phyloP scores from a whole-genome alignment of 352 stramenopile genomes.

The Globisporangium barbulae region DNA sequence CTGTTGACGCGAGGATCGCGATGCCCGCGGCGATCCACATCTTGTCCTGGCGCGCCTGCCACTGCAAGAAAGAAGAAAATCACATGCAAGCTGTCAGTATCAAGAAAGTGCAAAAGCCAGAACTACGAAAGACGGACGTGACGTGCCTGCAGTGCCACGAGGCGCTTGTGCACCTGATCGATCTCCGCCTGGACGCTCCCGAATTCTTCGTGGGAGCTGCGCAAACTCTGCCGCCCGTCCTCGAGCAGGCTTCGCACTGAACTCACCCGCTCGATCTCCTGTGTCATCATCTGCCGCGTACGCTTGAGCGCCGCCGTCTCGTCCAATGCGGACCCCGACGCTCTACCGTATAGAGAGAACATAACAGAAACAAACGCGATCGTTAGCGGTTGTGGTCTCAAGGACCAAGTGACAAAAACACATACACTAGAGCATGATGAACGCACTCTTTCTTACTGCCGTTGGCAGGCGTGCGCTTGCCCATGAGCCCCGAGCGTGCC shows the following conservation, averaged over 20 bases:
- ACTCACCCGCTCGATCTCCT: conserved; percentile 68
- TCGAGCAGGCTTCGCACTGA: conserved; percentile 69
- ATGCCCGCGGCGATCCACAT: conserved; percentile 78
- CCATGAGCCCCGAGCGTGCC: conserved; percentile 43
- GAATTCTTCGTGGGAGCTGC: conserved; percentile 64
- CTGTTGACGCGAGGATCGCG: conserved; percentile 50
- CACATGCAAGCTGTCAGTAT: background rate
- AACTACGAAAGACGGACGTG: background rate
- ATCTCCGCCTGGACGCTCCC: conserved; percentile 56
- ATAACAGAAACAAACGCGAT: background rate
- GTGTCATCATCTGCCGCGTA: conserved; percentile 61
- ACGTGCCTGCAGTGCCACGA: conserved; percentile 49
- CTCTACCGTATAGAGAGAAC: background rate
- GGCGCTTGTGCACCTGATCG: conserved; percentile 43
- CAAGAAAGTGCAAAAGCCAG: no score
- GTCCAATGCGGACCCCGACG: conserved; percentile 42
- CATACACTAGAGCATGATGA: background rate
- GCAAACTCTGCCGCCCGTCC: conserved; percentile 51
- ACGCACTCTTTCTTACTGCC: conserved; percentile 26
- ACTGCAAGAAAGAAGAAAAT: conserved; percentile 27
- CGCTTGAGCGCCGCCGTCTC: conserved; percentile 63
- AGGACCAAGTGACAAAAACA: background rate
- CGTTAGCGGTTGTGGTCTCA: background rate
- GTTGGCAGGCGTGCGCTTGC: conserved; percentile 16
- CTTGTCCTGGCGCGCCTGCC: conserved; percentile 70